Evolutionary conservation across 2,329 filamentous ascomycete genomes (phyloP).

Genomic region (Fusarium sp.): DNA sequence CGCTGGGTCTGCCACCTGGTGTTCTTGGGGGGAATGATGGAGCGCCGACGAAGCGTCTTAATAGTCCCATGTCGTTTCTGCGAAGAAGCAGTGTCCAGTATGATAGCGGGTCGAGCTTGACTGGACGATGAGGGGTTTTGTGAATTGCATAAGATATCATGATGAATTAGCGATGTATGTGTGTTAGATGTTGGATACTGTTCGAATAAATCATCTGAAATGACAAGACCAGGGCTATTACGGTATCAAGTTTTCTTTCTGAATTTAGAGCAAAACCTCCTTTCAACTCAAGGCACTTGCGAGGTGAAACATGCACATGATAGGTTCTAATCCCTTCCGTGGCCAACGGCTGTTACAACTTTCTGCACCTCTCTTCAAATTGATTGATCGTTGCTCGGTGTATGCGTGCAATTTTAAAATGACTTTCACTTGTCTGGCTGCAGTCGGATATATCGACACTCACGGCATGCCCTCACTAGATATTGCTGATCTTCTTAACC

Average conservation of each 20-base stretch:
- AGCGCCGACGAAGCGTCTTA: slow-evolving; percentile 53
- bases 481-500: too few relatives aligned
- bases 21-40: slow-evolving; percentile 58
- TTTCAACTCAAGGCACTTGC: background rate
- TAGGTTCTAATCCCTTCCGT: too few relatives aligned
- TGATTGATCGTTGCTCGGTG: too few relatives aligned
- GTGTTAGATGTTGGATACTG: background rate
- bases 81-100: slow-evolving; percentile 66
- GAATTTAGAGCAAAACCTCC: background rate
- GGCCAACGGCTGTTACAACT: too few relatives aligned
- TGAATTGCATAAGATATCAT: slow-evolving; percentile 4
- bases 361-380: too few relatives aligned
- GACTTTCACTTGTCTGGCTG: too few relatives aligned
- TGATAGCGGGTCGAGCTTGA: slow-evolving; percentile 50
- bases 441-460: too few relatives aligned
- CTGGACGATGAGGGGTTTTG: slow-evolving; percentile 27
- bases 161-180: slow-evolving; percentile 3
- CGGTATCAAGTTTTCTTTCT: background rate
- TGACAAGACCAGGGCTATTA: background rate
- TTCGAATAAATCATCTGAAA: background rate
- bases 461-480: too few relatives aligned
- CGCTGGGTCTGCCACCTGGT: slow-evolving; percentile 70
- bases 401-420: too few relatives aligned
- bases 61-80: slow-evolving; percentile 64
- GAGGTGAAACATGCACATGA: background rate